A percentile compares a stretch with the other conserved stretches of the same genome.
phyloP scores from a whole-genome alignment of 2,329 filamentous ascomycete species.

The Cercospora sp. region DNA sequence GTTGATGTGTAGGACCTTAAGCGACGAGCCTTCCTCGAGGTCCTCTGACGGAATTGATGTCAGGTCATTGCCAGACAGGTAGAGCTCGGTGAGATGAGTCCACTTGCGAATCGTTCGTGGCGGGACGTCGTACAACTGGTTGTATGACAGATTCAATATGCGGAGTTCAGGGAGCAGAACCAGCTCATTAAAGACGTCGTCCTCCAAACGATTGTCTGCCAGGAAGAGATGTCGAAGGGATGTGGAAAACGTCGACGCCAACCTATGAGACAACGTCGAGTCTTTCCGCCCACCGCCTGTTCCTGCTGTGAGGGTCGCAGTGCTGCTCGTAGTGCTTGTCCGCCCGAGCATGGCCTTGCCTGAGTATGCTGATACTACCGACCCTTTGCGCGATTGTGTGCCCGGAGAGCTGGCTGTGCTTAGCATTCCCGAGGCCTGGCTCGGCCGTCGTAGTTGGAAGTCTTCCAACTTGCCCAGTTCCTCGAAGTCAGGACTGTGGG shows the following conservation, averaged over 20 bases:
- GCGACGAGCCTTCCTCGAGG: constrained; percentile 80
- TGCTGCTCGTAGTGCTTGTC: constrained; percentile 72
- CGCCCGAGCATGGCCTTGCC: constrained; percentile 59
- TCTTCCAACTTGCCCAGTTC: constrained; percentile 70
- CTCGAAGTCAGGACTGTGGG: constrained; percentile 71
- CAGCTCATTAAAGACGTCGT: constrained; percentile 93
- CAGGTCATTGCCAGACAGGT: constrained; percentile 91
- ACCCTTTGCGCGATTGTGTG: constrained; percentile 67
- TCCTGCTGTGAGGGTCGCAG: constrained; percentile 57
- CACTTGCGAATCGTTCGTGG: constrained; percentile 84
- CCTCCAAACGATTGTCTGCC: constrained; percentile 90
- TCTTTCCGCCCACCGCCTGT: constrained; percentile 74
- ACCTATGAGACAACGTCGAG: constrained; percentile 76
- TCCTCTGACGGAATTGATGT: constrained; percentile 91
- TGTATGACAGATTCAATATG: constrained; percentile 91
- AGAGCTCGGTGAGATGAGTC: constrained; percentile 87
- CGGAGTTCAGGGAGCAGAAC: constrained; percentile 79
- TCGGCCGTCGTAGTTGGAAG: constrained; percentile 70
- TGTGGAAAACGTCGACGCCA: constrained; percentile 83
- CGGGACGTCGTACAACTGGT: constrained; percentile 89
- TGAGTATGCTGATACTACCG: constrained; percentile 76
- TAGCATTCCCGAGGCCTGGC: constrained; percentile 74
- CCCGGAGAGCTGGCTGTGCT: constrained; percentile 55
- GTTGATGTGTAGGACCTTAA: constrained; percentile 93
- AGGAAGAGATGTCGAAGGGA: constrained; percentile 82